Conservation (phyloP, 768 basidiomycete species). For the Tulasnella sp. region DNA sequence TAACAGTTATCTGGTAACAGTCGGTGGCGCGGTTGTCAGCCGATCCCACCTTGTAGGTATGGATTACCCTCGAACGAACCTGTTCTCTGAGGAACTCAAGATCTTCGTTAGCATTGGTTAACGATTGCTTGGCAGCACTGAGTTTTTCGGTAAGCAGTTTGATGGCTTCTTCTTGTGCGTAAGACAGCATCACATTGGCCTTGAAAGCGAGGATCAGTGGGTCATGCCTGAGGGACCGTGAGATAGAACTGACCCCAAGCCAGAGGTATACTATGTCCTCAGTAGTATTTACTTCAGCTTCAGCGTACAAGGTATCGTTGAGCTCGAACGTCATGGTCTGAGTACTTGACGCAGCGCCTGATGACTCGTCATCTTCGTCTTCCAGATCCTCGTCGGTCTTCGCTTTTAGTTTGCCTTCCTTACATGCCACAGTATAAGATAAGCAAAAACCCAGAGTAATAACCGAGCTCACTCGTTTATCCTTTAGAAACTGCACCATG, state of each 20-base stretch:
- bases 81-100: constrained; percentile 92
- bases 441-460: not conserved
- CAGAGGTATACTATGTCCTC: constrained; percentile 89
- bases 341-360: constrained; percentile 51
- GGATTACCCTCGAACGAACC: constrained; percentile 39
- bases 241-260: constrained; percentile 73
- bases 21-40: not conserved
- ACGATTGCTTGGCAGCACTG: constrained; percentile 57
- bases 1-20: constrained; percentile 55
- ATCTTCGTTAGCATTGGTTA: constrained; percentile 75
- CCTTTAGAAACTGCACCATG: constrained; percentile 81
- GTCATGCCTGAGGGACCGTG: constrained; percentile 3
- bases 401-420: constrained; percentile 58
- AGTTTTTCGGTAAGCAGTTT: constrained; percentile 73
- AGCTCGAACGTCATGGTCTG: constrained; percentile 88
- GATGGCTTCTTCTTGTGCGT: constrained; percentile 76
- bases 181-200: constrained; percentile 98
- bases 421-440: too few species aligned
- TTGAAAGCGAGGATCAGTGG: constrained; percentile 37
- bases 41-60: not conserved
- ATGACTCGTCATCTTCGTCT: constrained; percentile 46
- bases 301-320: constrained; percentile 91
- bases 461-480: constrained; percentile 55
- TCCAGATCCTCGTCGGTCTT: constrained; percentile 47
- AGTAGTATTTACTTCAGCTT: constrained; percentile 74